Evolutionary conservation across 75 land plant genomes (phyloP), one percentile per base, ranked within the genome.

Genomic region (Larix kaempferi): DNA sequence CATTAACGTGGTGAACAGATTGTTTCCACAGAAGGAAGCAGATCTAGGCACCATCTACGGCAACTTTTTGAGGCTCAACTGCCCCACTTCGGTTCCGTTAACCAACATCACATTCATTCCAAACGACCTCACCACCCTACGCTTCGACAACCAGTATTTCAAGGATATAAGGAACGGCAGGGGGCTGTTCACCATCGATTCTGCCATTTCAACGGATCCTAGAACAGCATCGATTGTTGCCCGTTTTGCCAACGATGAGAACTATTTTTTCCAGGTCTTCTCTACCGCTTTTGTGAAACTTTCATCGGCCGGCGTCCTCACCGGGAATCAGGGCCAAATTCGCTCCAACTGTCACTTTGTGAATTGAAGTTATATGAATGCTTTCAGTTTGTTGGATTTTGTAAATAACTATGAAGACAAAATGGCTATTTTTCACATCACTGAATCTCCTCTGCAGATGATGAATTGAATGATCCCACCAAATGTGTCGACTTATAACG

Each of bases 121-220:
- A 62, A 85, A 86, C 76, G 93, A 91, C 78, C 66, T 66, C 3
- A 80, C 86, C 23, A 74, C 67, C 54, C 27, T 80, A 19, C 56
- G 57, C 7, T 91, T 91, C 74, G 93, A 91, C 72, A 88, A 88
- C 78, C 82, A 80, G 81, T 91, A 88, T 59, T 91, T 56, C 79
- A 54, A 61, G 5, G 86, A 84, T 58, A 41, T 86, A 25, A 56
- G 72, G 39, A 57, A 52, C 63, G 91, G 91, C 14, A 80, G 82
- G n/a, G 91, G 88, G 2, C 80, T 88, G 12, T 72, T 88, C 60
- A 60, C 81, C 54, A 75, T 86, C 59, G 93, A 91, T 57, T 89
- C 89, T 62, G 86, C 80, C 4, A 59, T 92, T 12, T 75, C 82
- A 49, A 54, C 29, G 37, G 89, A 86, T 27, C 19, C 81, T 17